Base-by-base conservation (phyloP, 768 basidiomycete species). In the Lentinula aciculospora region DNA sequence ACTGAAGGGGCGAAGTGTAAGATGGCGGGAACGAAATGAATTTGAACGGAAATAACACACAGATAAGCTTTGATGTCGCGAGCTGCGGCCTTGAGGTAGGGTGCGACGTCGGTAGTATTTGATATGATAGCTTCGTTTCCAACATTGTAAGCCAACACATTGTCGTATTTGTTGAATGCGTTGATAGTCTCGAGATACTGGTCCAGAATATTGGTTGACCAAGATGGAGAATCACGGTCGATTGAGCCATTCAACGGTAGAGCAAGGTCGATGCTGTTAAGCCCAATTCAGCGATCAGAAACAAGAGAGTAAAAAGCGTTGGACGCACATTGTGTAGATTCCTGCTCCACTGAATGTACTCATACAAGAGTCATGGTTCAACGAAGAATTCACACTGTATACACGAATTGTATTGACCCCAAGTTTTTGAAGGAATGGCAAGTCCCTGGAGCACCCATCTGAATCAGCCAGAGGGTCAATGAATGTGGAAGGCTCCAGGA, bases 361-460 rank as follows among this genome's bases (percentile, higher is more conserved):
- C 94, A 98, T 96, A 72, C 94, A 98, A 1, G 72, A 72, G 68
- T 94, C 92, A 61, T 98, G 94, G 71, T 96, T 88, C 57, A 86
- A 72, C 32, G 85, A 78, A 0, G 91, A 81, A 67, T 94, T 81
- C 61, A 95, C 93, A 58, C 86, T 89, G 77, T 97, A 97, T 2
- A 87, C 87, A 56, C 93, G 86, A 49, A 97, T 76, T 39, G 86
- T 75, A 67, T 95, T 97, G 66, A 95, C 82, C 9, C 82, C 81
- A 19, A 96, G 82, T 57, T 88, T 72, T 66, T 85, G 76, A 44
- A 97, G 77, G 69, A 81, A 85, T 1, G 90, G 88, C 21, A 94
- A 63, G 70, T 97, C 94, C 50, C 94, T 85, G 17, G 77, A 68
- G 69, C 94, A 97, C 29, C 80, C 83, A 37, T 76, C 71, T 23